Percentiles rank a stretch among this genome's conserved stretches.
phyloP scores from a whole-genome alignment of 306 rosid genomes.

The Malus orientalis region DNA sequence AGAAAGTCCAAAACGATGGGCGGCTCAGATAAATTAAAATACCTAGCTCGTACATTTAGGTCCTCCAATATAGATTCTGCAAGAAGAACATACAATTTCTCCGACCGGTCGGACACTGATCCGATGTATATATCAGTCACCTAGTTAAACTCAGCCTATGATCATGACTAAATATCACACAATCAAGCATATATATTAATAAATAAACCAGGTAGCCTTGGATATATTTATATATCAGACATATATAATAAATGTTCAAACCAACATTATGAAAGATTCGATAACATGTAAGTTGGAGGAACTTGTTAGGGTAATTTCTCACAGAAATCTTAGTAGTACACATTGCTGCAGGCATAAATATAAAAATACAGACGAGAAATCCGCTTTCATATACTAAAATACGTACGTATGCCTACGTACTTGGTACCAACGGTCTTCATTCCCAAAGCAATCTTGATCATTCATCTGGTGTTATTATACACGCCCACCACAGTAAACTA shows the following conservation, averaged over 20 bases:
- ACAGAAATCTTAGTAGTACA: neutral
- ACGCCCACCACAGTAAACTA: conserved; percentile 3
- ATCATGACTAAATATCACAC: neutral
- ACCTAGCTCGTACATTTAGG: neutral
- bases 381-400: neutral
- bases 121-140: conserved; percentile 18
- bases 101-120: neutral
- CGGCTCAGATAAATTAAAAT: neutral
- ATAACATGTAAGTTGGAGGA: neutral
- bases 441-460: neutral
- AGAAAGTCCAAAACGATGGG: neutral
- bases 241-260: neutral
- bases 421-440: neutral
- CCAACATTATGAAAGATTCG: neutral
- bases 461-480: conserved; percentile 5
- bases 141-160: conserved; percentile 2
- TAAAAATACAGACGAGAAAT: conserved; percentile 11
- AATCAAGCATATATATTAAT: neutral
- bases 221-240: neutral
- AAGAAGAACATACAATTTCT: neutral
- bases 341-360: neutral
- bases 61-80: conserved; percentile 22
- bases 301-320: conserved; percentile 3
- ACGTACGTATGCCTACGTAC: neutral
- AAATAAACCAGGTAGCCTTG: neutral